These are phyloP conservation scores for Dissophora ornata DNA, from an alignment of 192 early-diverging fungal genomes.

Conservation along the genomic window DNA sequence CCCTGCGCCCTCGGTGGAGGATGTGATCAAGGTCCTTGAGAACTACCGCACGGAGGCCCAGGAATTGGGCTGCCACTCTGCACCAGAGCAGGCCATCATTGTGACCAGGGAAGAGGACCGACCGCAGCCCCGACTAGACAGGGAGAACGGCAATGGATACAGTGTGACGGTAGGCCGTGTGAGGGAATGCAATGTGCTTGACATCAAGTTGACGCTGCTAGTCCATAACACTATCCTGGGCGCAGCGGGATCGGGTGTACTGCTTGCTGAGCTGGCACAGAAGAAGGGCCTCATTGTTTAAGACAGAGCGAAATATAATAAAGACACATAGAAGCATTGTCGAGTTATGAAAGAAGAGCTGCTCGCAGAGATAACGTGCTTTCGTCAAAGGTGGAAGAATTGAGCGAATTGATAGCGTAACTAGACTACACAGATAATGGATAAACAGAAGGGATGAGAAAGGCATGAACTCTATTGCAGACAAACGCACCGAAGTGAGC, in stretches of 20 bases:
- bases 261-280: slow-evolving; percentile 94
- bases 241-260: slow-evolving; percentile 92
- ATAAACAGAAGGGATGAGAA: no score
- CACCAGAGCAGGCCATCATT: slow-evolving; percentile 85
- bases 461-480: no score
- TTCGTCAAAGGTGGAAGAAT: slow-evolving; percentile 13
- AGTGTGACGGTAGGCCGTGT: slow-evolving; percentile 94
- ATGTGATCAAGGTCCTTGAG: slow-evolving; percentile 76
- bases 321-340: no score
- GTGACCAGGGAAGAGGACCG: slow-evolving; percentile 79
- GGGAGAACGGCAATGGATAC: slow-evolving; percentile 85
- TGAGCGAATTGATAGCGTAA: no score
- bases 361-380: no score
- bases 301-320: not conserved
- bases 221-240: slow-evolving; percentile 98
- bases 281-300: slow-evolving; percentile 74
- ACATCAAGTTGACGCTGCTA: slow-evolving; percentile 91
- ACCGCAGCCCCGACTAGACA: slow-evolving; percentile 95
- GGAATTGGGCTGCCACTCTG: slow-evolving; percentile 78
- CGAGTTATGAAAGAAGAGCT: no score
- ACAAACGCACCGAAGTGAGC: no score
- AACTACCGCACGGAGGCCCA: slow-evolving; percentile 88
- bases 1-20: slow-evolving; percentile 78
- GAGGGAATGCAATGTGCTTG: slow-evolving; percentile 85
- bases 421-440: no score